phyloP scores from a whole-genome alignment of 768 basidiomycete genomes.

The Saitozyma sp. region DNA sequence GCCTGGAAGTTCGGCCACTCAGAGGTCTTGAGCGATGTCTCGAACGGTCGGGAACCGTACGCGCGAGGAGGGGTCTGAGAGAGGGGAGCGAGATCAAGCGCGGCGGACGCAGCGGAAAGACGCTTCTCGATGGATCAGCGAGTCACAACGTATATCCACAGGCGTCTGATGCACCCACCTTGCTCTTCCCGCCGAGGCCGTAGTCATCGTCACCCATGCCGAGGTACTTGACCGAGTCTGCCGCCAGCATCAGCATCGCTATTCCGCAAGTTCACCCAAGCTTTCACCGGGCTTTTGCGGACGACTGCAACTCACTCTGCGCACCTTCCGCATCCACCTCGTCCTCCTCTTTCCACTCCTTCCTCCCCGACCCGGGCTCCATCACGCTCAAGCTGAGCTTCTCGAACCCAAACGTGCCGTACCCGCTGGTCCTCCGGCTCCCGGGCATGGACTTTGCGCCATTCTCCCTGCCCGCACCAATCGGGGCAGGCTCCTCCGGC shows the following conservation, averaged over 20 bases:
- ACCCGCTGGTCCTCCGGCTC: slow-evolving; percentile 44
- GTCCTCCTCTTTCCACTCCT: slow-evolving; percentile 40
- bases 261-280: neutral
- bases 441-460: slow-evolving; percentile 52
- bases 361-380: slow-evolving; percentile 20
- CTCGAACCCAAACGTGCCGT: slow-evolving; percentile 48
- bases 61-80: slow-evolving; percentile 71
- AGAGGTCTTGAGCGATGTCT: slow-evolving; percentile 61
- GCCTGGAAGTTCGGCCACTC: slow-evolving; percentile 89
- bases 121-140: slow-evolving; percentile 45
- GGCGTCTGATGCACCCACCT: slow-evolving; percentile 12
- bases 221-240: slow-evolving; percentile 53
- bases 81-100: slow-evolving; percentile 86
- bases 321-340: slow-evolving; percentile 49
- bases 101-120: slow-evolving; percentile 85
- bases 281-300: neutral
- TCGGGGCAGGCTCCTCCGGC: slow-evolving; percentile 24
- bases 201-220: slow-evolving; percentile 77
- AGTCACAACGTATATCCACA: too few relatives aligned
- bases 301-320: slow-evolving; percentile 25
- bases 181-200: slow-evolving; percentile 15
- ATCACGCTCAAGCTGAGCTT: slow-evolving; percentile 51
- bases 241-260: neutral
- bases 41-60: slow-evolving; percentile 61
- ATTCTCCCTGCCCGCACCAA: slow-evolving; percentile 36